These are phyloP conservation scores for Aspergillus quadricinctus DNA, from an alignment of 2,329 filamentous ascomycete species.

Conservation along the genomic window DNA sequence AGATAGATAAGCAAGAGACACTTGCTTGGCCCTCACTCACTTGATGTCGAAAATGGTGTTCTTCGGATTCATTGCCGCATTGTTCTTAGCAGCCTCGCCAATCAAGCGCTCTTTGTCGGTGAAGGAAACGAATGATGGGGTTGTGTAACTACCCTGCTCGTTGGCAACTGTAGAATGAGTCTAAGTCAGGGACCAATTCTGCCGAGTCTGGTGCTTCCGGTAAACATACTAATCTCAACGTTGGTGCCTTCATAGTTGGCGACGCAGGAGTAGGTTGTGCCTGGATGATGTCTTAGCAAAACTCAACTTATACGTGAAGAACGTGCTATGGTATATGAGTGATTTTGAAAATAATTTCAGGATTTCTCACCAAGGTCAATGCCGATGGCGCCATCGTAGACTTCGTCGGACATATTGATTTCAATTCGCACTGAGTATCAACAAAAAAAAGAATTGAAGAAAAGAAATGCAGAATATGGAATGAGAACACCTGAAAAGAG, in stretches of 20 bases:
- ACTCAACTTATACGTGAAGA: neutral
- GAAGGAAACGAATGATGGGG: conserved; percentile 98
- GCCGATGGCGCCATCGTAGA: conserved; percentile 99
- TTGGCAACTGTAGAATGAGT: conserved; percentile 67
- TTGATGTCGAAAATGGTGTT: conserved; percentile 99
- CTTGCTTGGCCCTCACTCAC: conserved; percentile 48
- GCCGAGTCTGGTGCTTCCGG: neutral
- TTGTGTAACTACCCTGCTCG: conserved; percentile 99
- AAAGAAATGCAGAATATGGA: conserved; percentile 19
- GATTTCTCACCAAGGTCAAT: conserved; percentile 88
- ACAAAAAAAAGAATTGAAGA: conserved; percentile 37
- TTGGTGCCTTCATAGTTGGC: conserved; percentile 99
- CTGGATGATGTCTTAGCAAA: conserved; percentile 46
- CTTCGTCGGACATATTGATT: conserved; percentile 80
- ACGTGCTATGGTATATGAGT: conserved; percentile 2
- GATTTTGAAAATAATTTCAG: conserved; percentile 1
- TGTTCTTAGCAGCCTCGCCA: conserved; percentile 99
- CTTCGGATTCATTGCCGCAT: conserved; percentile 97
- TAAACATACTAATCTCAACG: conserved; percentile 86
- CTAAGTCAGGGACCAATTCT: neutral
- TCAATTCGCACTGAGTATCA: neutral
- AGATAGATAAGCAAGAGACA: neutral
- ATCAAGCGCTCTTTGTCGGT: conserved; percentile 98
- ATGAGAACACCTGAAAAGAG: conserved; percentile 2
- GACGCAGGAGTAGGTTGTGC: conserved; percentile 99